Percentiles rank a stretch among this genome's conserved stretches.
Conservation (phyloP, 2,329 filamentous ascomycete species). For the Bisporella sp. region DNA sequence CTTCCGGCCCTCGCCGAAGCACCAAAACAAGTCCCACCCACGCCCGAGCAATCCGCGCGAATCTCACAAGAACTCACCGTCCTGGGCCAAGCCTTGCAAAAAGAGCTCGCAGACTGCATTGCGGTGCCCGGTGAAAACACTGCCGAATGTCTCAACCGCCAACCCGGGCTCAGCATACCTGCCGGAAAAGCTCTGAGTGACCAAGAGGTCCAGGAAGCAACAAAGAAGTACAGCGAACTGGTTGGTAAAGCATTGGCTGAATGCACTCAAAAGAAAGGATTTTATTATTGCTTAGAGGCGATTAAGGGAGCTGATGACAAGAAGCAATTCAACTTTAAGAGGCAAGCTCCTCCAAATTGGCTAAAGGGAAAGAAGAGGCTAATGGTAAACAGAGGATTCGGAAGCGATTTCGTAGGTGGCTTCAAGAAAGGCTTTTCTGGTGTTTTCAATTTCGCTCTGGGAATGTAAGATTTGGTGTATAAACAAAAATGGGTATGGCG, state of each 20-base stretch:
- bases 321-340: background rate
- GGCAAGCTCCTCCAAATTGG: background rate
- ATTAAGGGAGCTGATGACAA: background rate
- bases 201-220: background rate
- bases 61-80: background rate
- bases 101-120: background rate
- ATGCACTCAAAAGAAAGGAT: background rate
- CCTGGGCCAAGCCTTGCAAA: background rate
- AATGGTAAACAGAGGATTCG: background rate
- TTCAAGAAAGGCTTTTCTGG: background rate
- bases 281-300: background rate
- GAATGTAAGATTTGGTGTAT: background rate
- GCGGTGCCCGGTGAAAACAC: background rate
- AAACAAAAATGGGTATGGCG: background rate
- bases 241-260: background rate
- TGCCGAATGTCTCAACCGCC: background rate
- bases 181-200: background rate
- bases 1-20: background rate
- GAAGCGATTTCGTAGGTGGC: background rate
- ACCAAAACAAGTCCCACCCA: background rate
- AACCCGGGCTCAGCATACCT: background rate
- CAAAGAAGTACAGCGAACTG: background rate
- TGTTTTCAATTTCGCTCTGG: background rate
- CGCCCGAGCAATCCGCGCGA: background rate
- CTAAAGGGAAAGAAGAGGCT: too few relatives aligned